Conservation (phyloP, 225 moss, liverwort and hornwort genomes). For the Takakia lepidozioides region DNA sequence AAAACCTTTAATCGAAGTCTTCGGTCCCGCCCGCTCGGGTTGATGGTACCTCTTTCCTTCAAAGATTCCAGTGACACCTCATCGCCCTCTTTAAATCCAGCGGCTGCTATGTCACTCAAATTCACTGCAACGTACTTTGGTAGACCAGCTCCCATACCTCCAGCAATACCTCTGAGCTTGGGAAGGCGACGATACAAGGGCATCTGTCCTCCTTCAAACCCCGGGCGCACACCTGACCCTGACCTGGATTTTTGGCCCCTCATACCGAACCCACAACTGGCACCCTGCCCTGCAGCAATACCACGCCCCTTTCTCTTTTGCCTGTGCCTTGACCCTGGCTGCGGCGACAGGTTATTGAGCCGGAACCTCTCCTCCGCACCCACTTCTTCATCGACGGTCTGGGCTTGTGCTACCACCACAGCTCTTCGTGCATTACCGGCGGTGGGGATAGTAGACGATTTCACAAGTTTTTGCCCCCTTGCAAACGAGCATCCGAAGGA, state of each 20-base stretch:
- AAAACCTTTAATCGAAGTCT: conserved; percentile 79
- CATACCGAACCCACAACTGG: conserved; percentile 94
- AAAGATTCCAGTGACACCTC: conserved; percentile 76
- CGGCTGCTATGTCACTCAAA: conserved; percentile 54
- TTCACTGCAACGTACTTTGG: conserved; percentile 84
- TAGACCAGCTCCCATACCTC: conserved; percentile 90
- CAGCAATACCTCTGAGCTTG: conserved; percentile 83
- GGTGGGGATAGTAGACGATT: conserved; percentile 12
- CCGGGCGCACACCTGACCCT: conserved; percentile 80
- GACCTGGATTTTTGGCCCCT: conserved; percentile 90
- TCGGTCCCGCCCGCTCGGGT: conserved; percentile 71
- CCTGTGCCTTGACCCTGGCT: conserved; percentile 80
- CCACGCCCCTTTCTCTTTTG: conserved; percentile 94
- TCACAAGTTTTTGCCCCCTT: conserved; percentile 5
- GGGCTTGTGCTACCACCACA: conserved; percentile 21
- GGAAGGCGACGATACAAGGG: conserved; percentile 80
- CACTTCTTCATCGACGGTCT: conserved; percentile 20
- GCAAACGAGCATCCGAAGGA: conserved; percentile 13
- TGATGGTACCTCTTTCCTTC: conserved; percentile 60
- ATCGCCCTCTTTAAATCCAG: conserved; percentile 60
- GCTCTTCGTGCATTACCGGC: not conserved
- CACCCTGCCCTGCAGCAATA: conserved; percentile 89
- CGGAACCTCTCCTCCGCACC: conserved; percentile 54
- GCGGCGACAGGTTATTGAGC: conserved; percentile 71
- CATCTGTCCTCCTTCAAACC: conserved; percentile 92